Evolutionary conservation across 108 stramenopile genomes (phyloP), one percentile per base, ranked within the genome.

Genomic region (Cyclostephanos tholiformis): DNA sequence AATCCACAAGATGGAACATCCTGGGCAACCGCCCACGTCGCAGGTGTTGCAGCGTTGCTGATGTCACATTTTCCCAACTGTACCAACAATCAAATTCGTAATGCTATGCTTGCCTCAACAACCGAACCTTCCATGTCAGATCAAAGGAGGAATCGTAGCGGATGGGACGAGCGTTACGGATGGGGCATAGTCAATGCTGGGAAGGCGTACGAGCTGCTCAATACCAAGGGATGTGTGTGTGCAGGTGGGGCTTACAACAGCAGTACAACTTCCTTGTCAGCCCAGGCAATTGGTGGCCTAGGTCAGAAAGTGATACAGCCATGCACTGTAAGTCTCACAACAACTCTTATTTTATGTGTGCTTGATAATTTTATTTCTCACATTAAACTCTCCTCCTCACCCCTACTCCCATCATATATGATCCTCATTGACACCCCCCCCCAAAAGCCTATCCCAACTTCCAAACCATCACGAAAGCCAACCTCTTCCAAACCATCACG

Each of bases 21-120:
- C 27, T 19, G 88, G 86, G 88, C 90, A 11, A 63, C 73, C 10
- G 88, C 90, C 22, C 90, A 91, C 48, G 90, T 94, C 11, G 78
- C 90, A 1, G 93, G 88, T 30, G 87, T 86, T 23, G 86, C 86
- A 14, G 93, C 93, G 0, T 72, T 88, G 22, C 55, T 89, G 5
- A 72, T 71, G 80, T 65, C 72, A 12, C 72, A 74, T 50, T 79
- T 72, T 60, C 89, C 89, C 23, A 56, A 77, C 38, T 82, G 82
- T 55, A 74, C 77, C 46, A 80, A 75, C 50, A 17, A 64, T 41
- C 78, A 90, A 59, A 82, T 90, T 44, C 65, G 86, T 46, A 75
- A 76, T 49, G 89, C 82, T 26, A 53, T 53, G 52, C 8, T 53
- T 53, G 7, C 4, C 2, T 53, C 52, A n/a, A 53, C 52, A 2